Evolutionary conservation across 257 asterid species (phyloP).

Genomic region (Dorcoceras hygrometricum): DNA sequence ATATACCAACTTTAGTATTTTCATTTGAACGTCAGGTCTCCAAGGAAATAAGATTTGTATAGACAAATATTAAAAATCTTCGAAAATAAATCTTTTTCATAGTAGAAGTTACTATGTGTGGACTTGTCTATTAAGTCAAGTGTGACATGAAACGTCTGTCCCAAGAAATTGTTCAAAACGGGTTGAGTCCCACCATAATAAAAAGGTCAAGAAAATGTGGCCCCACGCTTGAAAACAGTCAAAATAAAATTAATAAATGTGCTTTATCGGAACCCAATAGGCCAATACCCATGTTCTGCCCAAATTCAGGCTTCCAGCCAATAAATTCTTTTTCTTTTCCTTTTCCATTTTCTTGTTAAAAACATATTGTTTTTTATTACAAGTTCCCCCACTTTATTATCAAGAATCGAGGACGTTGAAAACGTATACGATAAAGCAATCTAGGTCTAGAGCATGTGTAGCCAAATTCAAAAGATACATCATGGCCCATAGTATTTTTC

Average conservation of each 20-base stretch:
- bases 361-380: too few relatives aligned
- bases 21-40: too few relatives aligned
- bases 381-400: not conserved
- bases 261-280: not conserved
- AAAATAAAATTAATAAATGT: not conserved
- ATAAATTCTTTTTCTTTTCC: too few relatives aligned
- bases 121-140: not conserved
- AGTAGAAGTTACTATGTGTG: too few relatives aligned
- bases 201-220: not conserved
- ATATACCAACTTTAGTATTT: too few relatives aligned
- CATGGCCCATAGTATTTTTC: too few relatives aligned
- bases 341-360: not conserved
- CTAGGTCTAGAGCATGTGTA: not conserved
- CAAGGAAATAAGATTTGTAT: too few relatives aligned
- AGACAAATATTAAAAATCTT: too few relatives aligned
- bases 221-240: not conserved
- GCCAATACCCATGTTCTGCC: not conserved
- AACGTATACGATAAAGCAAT: not conserved
- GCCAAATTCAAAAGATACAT: not conserved
- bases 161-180: not conserved
- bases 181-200: not conserved
- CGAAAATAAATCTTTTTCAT: too few relatives aligned
- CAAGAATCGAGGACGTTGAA: not conserved
- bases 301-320: not conserved
- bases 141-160: not conserved